A percentile compares a stretch with the other conserved stretches of the same genome.
Evolutionary conservation across 345 rosid genomes (phyloP).

Genomic region (Populus deltoides): DNA sequence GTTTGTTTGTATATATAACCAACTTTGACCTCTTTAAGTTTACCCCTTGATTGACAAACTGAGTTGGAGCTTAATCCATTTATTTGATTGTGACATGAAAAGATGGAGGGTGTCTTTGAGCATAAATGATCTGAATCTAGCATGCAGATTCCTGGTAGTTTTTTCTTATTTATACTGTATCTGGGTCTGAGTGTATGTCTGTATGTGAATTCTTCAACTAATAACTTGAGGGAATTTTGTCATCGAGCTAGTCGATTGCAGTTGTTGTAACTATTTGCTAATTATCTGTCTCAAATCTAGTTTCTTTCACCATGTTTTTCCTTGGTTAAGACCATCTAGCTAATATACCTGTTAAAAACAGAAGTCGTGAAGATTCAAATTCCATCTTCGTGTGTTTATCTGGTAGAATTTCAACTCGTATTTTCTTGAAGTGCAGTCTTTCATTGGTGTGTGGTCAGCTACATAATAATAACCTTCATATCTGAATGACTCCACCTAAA

Average conservation of each 20-base stretch:
- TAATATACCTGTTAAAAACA: neutral
- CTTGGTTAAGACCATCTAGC: neutral
- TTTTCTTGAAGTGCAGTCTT: neutral
- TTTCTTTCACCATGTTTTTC: neutral
- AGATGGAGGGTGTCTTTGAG: neutral
- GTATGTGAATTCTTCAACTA: neutral
- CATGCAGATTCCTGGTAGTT: constrained; percentile 19
- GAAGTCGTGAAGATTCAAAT: neutral
- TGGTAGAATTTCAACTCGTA: neutral
- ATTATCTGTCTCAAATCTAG: neutral
- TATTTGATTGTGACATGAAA: constrained; percentile 8
- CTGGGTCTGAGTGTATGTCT: neutral
- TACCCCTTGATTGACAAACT: constrained; percentile 5
- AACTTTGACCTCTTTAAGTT: constrained; percentile 3
- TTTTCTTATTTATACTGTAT: neutral
- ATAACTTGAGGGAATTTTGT: neutral
- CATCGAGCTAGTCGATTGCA: neutral
- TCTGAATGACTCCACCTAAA: neutral
- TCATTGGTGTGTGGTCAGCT: neutral
- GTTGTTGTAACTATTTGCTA: neutral
- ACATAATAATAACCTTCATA: neutral
- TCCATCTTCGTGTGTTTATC: constrained; percentile 3
- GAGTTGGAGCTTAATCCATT: neutral
- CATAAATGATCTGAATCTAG: constrained; percentile 5
- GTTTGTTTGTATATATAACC: constrained; percentile 18